Conservation (phyloP, 305 asterid genomes). For the Solanum hybrid region DNA sequence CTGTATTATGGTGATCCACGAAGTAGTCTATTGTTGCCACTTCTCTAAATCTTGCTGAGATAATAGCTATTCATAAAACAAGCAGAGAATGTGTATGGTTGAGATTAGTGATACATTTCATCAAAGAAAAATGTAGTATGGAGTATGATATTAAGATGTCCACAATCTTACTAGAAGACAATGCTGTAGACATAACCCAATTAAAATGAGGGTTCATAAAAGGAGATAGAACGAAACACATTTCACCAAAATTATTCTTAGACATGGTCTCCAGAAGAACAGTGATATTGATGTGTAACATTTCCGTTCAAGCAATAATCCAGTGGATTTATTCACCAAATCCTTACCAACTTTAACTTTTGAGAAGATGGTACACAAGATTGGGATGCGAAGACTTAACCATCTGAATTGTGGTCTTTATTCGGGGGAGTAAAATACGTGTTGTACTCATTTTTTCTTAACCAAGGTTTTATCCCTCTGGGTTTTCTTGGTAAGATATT, state of each 20-base stretch:
- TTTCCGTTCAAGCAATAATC: not conserved
- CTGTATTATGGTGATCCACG: not conserved
- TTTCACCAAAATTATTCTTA: not conserved
- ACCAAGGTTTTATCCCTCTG: not conserved
- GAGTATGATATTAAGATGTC: not conserved
- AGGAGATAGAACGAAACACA: not conserved
- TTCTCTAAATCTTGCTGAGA: not conserved
- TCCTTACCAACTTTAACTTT: not conserved
- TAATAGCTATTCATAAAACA: not conserved
- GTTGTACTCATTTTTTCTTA: not conserved
- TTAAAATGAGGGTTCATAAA: not conserved
- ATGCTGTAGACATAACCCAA: not conserved
- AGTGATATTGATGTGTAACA: not conserved
- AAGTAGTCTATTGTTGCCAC: not conserved
- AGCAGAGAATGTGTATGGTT: not conserved
- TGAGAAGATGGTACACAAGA: not conserved
- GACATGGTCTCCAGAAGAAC: not conserved
- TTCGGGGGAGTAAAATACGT: not conserved
- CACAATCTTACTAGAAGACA: not conserved
- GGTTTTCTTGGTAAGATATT: not conserved
- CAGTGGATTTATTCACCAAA: not conserved
- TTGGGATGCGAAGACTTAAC: not conserved
- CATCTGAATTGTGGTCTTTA: not conserved
- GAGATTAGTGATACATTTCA: not conserved
- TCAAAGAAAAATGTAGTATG: not conserved